These are phyloP conservation scores for Panicum hallii DNA, from an alignment of 202 grass and related monocot genomes.

Conservation along the genomic window DNA sequence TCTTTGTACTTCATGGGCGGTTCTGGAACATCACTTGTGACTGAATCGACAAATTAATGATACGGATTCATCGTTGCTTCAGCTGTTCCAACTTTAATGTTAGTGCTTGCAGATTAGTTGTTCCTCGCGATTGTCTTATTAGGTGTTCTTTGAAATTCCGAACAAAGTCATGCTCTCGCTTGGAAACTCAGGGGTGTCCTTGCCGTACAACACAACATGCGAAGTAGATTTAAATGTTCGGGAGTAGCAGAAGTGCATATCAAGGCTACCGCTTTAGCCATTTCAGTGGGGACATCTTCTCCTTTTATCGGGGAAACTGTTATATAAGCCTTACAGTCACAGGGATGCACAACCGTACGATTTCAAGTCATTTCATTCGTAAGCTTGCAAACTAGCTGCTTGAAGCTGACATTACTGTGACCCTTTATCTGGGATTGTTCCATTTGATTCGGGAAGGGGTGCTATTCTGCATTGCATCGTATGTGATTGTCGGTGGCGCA, in stretches of 20 bases:
- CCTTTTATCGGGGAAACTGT: background rate
- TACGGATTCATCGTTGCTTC: background rate
- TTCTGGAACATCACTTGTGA: background rate
- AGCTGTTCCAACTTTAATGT: background rate
- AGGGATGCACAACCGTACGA: too few species aligned
- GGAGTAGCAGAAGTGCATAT: background rate
- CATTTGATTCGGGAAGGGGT: background rate
- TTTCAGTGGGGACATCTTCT: background rate
- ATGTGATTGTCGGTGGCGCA: too few species aligned
- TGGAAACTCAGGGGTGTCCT: background rate
- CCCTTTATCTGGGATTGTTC: background rate
- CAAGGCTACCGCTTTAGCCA: background rate
- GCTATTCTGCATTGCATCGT: background rate
- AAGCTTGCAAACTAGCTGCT: background rate
- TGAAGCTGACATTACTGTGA: background rate
- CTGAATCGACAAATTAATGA: constrained; percentile 11
- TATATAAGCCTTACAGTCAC: too few species aligned
- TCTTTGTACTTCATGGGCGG: constrained; percentile 40
- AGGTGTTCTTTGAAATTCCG: background rate
- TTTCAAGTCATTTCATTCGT: too few species aligned
- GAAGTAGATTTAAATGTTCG: background rate
- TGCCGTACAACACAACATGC: too few species aligned
- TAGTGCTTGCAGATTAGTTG: background rate
- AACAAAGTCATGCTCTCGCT: background rate
- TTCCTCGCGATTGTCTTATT: background rate